A percentile compares a stretch with the other conserved stretches of the same genome.
phyloP scores from a whole-genome alignment of 139 green algal species.

The Tetraselmis striata region DNA sequence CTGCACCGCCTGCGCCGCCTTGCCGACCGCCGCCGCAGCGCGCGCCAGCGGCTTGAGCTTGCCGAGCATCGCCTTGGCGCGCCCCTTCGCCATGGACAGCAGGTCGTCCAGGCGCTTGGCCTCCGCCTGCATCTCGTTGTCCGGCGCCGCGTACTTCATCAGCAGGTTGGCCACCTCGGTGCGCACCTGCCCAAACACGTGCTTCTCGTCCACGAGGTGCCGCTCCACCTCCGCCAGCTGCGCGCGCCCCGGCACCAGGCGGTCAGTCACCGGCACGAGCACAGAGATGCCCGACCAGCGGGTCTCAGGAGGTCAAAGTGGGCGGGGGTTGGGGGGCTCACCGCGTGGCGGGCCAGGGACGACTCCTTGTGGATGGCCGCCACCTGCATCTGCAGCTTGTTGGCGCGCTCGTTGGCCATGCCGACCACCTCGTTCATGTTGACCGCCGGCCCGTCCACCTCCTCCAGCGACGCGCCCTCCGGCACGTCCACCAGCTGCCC shows the following conservation, averaged over 20 bases:
- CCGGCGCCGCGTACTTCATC: neutral
- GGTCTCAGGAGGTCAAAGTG: too few relatives aligned
- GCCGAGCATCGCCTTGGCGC: neutral
- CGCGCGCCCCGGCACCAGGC: neutral
- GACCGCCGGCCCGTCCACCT: neutral
- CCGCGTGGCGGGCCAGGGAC: neutral
- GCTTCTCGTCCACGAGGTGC: conserved; percentile 11
- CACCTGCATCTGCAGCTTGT: neutral
- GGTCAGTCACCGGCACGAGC: too few relatives aligned
- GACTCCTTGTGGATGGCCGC: conserved; percentile 1
- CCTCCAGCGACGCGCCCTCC: neutral
- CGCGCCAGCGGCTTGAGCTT: conserved; percentile 7
- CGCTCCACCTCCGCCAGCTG: conserved; percentile 1
- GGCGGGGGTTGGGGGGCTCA: too few relatives aligned
- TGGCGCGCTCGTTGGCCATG: neutral
- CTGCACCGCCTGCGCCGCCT: neutral
- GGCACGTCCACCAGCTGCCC: neutral
- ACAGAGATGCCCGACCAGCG: too few relatives aligned
- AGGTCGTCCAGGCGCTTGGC: conserved; percentile 4
- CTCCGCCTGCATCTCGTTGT: conserved; percentile 1
- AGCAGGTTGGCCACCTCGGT: neutral
- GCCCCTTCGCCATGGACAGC: conserved; percentile 6
- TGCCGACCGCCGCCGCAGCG: neutral
- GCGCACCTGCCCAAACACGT: conserved; percentile 13
- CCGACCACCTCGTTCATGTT: conserved; percentile 1